Evolutionary conservation across 1,284 basidiomycete species (phyloP), one percentile per base, ranked within the genome.

Genomic region (Peniophora sp.): DNA sequence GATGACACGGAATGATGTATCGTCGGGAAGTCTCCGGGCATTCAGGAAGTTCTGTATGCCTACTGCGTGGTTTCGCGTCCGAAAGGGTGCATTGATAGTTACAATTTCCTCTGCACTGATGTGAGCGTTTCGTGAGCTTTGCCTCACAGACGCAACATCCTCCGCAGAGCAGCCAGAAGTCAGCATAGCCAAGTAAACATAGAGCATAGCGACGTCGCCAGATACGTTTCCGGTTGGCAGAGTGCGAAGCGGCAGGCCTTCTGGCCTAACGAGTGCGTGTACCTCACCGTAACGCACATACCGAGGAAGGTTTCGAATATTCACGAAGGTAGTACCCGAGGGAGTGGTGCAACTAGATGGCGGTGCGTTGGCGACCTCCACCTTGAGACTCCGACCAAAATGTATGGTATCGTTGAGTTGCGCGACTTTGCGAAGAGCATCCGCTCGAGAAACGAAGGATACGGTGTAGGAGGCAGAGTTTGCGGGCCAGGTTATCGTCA

Each of bases 21-120:
- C 10, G 35, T 35, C 6, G 65, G 52, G 54, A 55, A 55, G 54
- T 44, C 11, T 39, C 68, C 65, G 10, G 54, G 56, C 38, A 56
- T 60, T 57, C 41, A 77, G 60, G 16, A 45, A 57, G 9, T 66
- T 64, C 24, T 68, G 58, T 6, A 68, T 69, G 2, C 49, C 41
- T 47, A 74, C 67, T 1, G 75, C 76, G 2, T 66, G 64, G n/a
- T 76, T 71, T 73, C 73, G 77, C 11, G 65, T 64, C 2, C 64
- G 55, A 56, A 80, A 80, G 22, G 66, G 66, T 3, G 67, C 72
- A 50, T 64, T 70, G 2, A 71, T 62, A 3, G 52, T 60, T 35
- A 63, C 56, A 14, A 66, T 67, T 6, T 65, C n/a, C n/a, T n/a
- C n/a, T n/a, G n/a, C 56, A 27, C 50, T 17, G n/a, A 23, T 45